Base-by-base conservation (phyloP, 441 rosid genomes). In the Theobroma grandiflorum region DNA sequence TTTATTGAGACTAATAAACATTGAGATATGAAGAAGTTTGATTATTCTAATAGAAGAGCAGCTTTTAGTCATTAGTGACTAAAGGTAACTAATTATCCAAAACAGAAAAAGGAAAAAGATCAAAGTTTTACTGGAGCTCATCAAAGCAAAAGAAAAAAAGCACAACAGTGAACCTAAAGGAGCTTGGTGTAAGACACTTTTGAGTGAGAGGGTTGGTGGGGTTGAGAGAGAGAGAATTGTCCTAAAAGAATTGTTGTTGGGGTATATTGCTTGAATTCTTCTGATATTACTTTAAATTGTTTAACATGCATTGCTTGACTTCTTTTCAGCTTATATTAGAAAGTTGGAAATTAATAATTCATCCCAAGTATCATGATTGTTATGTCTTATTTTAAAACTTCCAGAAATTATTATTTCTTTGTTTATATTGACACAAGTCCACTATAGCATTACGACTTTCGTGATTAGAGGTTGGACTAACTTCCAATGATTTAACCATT, bases 131-230 rank as follows among this genome's bases (percentile, higher is more conserved):
- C 67, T 71, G 70, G 52, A 72, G 79, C 65, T 72, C 86, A 80
- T 78, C 77, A 84, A 84, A 58, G 69, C 74, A 65, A 35, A 76
- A 68, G 50, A 42, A 8, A 38, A 78, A 83, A 62, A 78, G 79
- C 43, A n/a, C 59, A 58, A 80, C 68, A 68, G 74, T 67, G 72
- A 59, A 52, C 72, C 75, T 74, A 70, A 73, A 68, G 76, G 59
- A 74, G 66, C 15, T 47, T 22, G 38, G 72, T 69, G 31, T 20
- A 57, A 26, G 64, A 15, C 43, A 18, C 74, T 55, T 70, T 69
- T 42, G 42, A 43, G 80, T 50, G 61, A 62, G 42, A 20, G 8
- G 37, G 58, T 45, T 66, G 74, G 81, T 58, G 59, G 74, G 75
- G 15, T 37, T 53, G 72, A 64, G 33, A 49, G 67, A 42, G 42